Conservation (phyloP, 768 basidiomycete species). For the Dentipellis sp. region DNA sequence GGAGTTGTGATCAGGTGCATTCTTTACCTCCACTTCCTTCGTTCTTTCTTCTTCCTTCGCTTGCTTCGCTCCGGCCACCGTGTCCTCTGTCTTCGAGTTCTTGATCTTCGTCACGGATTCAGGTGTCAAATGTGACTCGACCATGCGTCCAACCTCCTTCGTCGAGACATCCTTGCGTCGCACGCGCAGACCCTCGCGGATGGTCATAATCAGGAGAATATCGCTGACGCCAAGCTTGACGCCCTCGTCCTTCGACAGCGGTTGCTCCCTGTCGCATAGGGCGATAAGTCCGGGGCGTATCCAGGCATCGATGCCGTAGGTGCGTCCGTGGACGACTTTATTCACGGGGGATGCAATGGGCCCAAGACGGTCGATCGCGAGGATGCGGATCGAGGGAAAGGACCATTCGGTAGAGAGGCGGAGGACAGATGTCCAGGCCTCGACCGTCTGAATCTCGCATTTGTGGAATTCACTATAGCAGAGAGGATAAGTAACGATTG, state of each 20-base stretch:
- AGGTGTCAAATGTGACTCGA: too few relatives aligned
- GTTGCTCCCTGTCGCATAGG: constrained; percentile 5
- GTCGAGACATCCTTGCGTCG: not conserved
- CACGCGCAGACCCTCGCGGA: not conserved
- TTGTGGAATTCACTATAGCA: not conserved
- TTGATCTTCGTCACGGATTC: too few relatives aligned
- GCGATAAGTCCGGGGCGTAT: constrained; percentile 7
- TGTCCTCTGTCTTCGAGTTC: too few relatives aligned
- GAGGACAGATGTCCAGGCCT: constrained; percentile 18
- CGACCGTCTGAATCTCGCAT: constrained; percentile 1
- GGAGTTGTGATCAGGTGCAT: too few relatives aligned
- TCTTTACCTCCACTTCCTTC: too few relatives aligned
- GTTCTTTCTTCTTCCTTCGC: too few relatives aligned
- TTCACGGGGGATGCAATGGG: not conserved
- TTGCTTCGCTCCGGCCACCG: too few relatives aligned
- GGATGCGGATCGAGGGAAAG: constrained; percentile 17
- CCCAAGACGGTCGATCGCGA: not conserved
- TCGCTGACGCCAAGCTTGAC: not conserved
- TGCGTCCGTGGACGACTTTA: constrained; percentile 10
- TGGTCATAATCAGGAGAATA: not conserved
- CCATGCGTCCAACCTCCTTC: too few relatives aligned
- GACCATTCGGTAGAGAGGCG: constrained; percentile 19
- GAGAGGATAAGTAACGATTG: not conserved
- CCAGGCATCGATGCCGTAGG: constrained; percentile 9
- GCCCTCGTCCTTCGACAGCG: constrained; percentile 7